A percentile compares a stretch with the other conserved stretches of the same genome.
phyloP scores from a whole-genome alignment of 1,139 yeast genomes.

The Pichia sp. region DNA sequence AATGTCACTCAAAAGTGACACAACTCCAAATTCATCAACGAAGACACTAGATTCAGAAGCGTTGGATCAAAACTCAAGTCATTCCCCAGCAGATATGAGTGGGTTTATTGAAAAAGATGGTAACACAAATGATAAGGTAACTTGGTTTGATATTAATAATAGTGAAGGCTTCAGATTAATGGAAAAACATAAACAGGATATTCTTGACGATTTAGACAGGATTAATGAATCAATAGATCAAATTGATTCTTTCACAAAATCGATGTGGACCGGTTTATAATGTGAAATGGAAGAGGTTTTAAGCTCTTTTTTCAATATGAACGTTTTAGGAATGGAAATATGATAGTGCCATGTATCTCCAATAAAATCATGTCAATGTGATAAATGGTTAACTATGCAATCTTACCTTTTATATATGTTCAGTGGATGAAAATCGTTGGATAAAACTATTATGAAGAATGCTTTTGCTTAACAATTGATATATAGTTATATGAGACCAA shows the following conservation, averaged over 20 bases:
- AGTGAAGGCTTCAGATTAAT: slow-evolving; percentile 38
- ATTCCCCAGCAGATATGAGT: background rate
- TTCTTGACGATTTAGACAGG: slow-evolving; percentile 35
- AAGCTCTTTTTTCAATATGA: too few species aligned
- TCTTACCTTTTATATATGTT: too few species aligned
- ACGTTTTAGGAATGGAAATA: too few species aligned
- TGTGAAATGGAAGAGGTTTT: background rate
- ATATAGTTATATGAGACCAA: too few species aligned
- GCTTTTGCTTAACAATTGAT: too few species aligned
- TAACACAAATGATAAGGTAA: slow-evolving; percentile 5
- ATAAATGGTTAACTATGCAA: too few species aligned
- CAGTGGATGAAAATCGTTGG: too few species aligned
- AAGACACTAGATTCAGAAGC: background rate
- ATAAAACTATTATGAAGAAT: too few species aligned
- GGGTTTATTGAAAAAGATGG: background rate
- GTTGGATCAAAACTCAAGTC: background rate
- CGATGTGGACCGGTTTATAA: slow-evolving; percentile 22
- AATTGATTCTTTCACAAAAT: slow-evolving; percentile 25
- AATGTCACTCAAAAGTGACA: background rate
- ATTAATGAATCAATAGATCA: slow-evolving; percentile 32
- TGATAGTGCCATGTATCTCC: too few species aligned
- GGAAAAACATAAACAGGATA: slow-evolving; percentile 34
- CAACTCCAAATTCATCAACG: slow-evolving; percentile 1
- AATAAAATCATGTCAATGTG: too few species aligned
- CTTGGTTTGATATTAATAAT: slow-evolving; percentile 33